Base-by-base conservation (phyloP, 108 stramenopile genomes). In the Aureococcus anophagefferens region DNA sequence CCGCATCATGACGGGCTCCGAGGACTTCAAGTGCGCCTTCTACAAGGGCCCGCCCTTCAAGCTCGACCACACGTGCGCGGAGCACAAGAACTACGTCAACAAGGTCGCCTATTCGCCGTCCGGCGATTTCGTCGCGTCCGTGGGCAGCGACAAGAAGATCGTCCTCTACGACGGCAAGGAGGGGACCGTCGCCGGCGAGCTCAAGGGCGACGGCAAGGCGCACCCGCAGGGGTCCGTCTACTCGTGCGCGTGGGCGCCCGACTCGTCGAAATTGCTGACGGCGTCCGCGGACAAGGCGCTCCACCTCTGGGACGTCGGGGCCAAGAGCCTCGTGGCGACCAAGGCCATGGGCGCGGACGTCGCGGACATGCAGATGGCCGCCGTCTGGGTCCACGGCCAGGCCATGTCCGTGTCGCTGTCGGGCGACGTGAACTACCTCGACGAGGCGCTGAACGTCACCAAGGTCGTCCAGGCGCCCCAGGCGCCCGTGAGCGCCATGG, bases 31-130 rank as follows among this genome's bases (percentile, higher is more conserved):
- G 40, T 70, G 87, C 30, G 77, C 89, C 34, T 94, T 95, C 78
- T 90, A 95, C 83, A 74, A 82, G 69, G 95, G 96, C 63, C 95
- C 97, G 18, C 97, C 97, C 46, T 96, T 96, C 76, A 77, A 86
- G 64, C 72, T 89, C 40, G 85, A 95, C 45, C 76, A 87, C 51
- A 83, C 84, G 36, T 83, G 78, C 40, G 84, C 84, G 69, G 83
- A 75, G 51, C 85, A 86, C 72, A 78, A 66, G 33, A 85, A 85
- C 72, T 86, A 82, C 45, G 89, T 96, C 33, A 89, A 92, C 74
- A 83, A 87, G 68, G 77, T 96, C 28, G 79, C 91, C 65, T 98
- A 94, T 80, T 84, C 84, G 68, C 75, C 77, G 7, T 80, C 91
- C 74, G 97, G 95, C n/a, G 69, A 68, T 0, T 33, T 80, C 33